Base-by-base conservation (phyloP, 495 filamentous ascomycete species). In the Clavariopsis aquatica region DNA sequence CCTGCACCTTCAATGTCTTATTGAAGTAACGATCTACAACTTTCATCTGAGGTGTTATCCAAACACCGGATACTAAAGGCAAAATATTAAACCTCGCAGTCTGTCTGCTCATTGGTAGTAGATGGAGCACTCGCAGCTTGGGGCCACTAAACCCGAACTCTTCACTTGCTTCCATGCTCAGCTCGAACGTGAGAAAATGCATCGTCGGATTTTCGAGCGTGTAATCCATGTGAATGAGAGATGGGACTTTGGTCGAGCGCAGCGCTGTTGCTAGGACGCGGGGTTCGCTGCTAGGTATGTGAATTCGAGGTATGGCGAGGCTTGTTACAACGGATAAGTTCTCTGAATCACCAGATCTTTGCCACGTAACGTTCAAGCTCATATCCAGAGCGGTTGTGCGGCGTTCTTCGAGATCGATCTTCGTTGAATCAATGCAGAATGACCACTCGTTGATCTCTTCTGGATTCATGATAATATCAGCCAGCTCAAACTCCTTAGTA, bases 101-200 rank as follows among this genome's bases (percentile, higher is more conserved):
- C 36, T 88, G 81, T 51, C 92, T 75, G 59, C 88, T 90, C 36
- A 96, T 77, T 0, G 94, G 94, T 29, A 94, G 81, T 41, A 98
- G 74, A 62, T 93, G 87, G 19, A 96, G 57, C 1, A 85, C 85
- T 6, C 84, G 85, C 49, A 87, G 82, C 78, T 97, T 98, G 4
- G 90, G 81, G 0, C 94, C 94, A 27, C 89, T 92, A 73, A 99
- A 97, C 7, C 91, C 94, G 74, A 99, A 99, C 15, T 89, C 84
- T 62, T 96, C 92, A 70, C 83, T 91, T 0, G 91, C 87, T 66
- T 99, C 95, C 92, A 99, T 96, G 10, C 84, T 83, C 29, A 96
- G 72, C 22, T 87, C 90, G 75, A 99, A 98, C 0, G 92, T 95
- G 20, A 99, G 82, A 74, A 94, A 93, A 71, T 98, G 93, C 71